Conservation (phyloP, 176 grass and related monocot genomes). For the Coix lacrymajobi region DNA sequence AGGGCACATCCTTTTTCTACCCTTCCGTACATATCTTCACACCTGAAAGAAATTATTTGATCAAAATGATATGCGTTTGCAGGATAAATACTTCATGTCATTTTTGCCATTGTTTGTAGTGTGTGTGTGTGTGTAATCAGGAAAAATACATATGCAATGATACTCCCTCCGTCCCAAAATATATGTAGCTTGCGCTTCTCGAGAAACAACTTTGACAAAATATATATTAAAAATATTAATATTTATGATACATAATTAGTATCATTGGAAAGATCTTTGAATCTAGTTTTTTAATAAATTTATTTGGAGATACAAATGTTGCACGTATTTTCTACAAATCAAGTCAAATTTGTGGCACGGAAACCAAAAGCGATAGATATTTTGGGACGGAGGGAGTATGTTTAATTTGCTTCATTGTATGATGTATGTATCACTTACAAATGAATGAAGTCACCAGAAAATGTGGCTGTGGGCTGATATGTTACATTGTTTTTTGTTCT, state of each 20-base stretch:
- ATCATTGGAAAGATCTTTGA: no score
- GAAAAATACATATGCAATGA: neutral
- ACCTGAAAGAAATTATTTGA: neutral
- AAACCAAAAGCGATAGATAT: no score
- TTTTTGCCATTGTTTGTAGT: neutral
- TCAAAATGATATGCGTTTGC: conserved; percentile 8
- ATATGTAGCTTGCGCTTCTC: no score
- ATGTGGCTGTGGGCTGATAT: neutral
- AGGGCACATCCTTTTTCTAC: neutral
- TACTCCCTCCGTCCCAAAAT: no score
- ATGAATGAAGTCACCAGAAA: neutral
- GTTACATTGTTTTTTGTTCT: conserved; percentile 27
- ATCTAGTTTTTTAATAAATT: no score
- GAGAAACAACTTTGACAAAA: no score
- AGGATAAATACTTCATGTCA: neutral
- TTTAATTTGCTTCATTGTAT: neutral
- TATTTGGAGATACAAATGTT: no score
- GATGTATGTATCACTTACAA: neutral
- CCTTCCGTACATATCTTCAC: neutral
- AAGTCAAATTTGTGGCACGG: no score
- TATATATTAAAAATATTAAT: no score
- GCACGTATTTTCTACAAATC: no score
- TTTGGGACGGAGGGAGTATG: no score
- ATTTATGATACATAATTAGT: no score
- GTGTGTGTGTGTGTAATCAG: neutral